Base-by-base conservation (phyloP, 805 yeast genomes). In the Pichia sporocuriosa region DNA sequence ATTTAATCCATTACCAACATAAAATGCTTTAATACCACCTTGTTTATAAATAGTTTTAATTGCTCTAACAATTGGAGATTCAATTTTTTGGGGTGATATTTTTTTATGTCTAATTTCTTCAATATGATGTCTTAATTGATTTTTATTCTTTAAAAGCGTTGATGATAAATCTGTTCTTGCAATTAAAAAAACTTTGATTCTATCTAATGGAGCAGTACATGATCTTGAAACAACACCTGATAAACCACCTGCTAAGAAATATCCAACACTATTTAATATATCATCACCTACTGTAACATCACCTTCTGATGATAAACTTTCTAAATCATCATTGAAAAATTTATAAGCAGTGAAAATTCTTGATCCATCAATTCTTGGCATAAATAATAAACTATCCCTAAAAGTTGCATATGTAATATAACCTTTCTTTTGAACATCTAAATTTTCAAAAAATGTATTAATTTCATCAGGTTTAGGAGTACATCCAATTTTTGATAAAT, bases 191-290 rank as follows among this genome's bases (percentile, higher is more conserved):
- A 93, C 97, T 59, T 93, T 93, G 19, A 93, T 76, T 58, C 98
- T 75, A 61, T 93, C 98, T 49, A 93, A 85, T 10, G 98, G 98
- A 0, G 97, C 98, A 0, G 98, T 93, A 53, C 93, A 83, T 0
- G 97, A 88, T 64, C 98, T 78, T 12, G 96, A 87, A 4, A 93
- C 83, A 2, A 90, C 98, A 2, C 98, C 98, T 2, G 96, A 84
- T 17, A 89, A 61, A 0, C 98, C 98, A 30, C 98, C 98, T 2
- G 96, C 95, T 26, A 89, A 64, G 56, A 93, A 93, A 62, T 78
- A 93, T 1, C 97, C 96, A 47, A 87, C 72, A 25, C 96, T 95
- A 56, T 83, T 79, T 37, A 84, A 63, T 40, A 84, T 73, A 48
- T 86, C 95, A 57, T 78, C 79, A 32, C 82, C 80, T 28, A 90